Evolutionary conservation across 2,329 filamentous ascomycete species (phyloP).

Genomic region (Aspergillus sojae): DNA sequence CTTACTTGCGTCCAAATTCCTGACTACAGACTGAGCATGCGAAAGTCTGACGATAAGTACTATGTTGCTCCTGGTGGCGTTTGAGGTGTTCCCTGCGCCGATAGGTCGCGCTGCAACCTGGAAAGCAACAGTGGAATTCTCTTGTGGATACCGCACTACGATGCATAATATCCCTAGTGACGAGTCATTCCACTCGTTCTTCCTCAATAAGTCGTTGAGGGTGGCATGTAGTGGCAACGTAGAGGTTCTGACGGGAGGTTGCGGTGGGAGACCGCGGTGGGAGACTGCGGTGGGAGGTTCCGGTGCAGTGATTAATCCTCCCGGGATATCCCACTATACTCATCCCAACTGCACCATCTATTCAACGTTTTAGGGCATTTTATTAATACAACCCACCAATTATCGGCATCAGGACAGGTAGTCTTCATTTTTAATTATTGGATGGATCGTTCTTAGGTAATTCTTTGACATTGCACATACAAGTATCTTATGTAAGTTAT

Average conservation of each 20-base stretch:
- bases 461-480: background rate
- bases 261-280: background rate
- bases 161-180: background rate
- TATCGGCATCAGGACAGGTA: too few relatives aligned
- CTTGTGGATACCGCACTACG: conserved; percentile 4
- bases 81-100: conserved; percentile 29
- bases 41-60: conserved; percentile 9
- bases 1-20: conserved; percentile 24
- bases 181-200: background rate
- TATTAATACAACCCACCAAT: too few relatives aligned
- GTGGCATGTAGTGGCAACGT: background rate
- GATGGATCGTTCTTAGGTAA: background rate
- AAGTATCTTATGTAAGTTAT: background rate
- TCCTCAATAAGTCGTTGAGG: background rate
- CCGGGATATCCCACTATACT: too few relatives aligned
- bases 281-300: background rate
- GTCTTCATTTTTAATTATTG: too few relatives aligned
- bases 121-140: conserved; percentile 17
- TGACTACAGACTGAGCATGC: conserved; percentile 20
- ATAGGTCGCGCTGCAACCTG: conserved; percentile 26
- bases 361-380: too few relatives aligned
- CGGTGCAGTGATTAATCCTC: background rate
- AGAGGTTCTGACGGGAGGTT: background rate
- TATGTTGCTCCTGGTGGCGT: conserved; percentile 26
- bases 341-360: too few relatives aligned